These are phyloP conservation scores for Exserohilum turcica DNA, from an alignment of 2,329 filamentous ascomycete genomes.

Conservation along the genomic window DNA sequence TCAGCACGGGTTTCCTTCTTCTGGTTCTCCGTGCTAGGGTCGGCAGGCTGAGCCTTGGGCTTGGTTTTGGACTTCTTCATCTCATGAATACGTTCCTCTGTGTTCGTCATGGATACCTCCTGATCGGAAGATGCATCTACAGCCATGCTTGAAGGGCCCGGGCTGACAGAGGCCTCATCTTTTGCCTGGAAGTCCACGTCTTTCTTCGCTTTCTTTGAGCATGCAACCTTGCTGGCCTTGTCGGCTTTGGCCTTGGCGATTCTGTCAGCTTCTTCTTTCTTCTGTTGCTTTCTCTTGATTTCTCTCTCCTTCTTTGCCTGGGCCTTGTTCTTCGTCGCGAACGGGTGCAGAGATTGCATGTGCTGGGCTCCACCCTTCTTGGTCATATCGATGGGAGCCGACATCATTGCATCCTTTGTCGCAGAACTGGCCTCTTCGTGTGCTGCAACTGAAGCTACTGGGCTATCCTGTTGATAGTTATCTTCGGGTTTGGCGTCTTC, in stretches of 20 bases:
- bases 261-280: constrained; percentile 26
- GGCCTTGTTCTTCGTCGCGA: constrained; percentile 34
- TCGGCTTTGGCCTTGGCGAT: constrained; percentile 14
- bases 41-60: not conserved
- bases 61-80: constrained; percentile 8
- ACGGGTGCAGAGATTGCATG: constrained; percentile 38
- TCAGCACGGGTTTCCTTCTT: not conserved
- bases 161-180: not conserved
- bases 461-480: not conserved
- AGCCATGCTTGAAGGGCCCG: not conserved
- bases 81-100: not conserved
- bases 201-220: constrained; percentile 5
- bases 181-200: constrained; percentile 1
- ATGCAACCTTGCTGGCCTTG: constrained; percentile 2
- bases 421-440: not conserved
- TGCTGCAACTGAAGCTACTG: not conserved
- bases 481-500: not conserved
- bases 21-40: not conserved
- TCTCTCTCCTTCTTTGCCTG: constrained; percentile 42
- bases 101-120: not conserved
- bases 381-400: not conserved
- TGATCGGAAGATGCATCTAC: not conserved
- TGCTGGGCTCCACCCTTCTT: constrained; percentile 35
- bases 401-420: not conserved
- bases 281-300: constrained; percentile 46